phyloP scores from a whole-genome alignment of 257 asterid genomes.

The Hygrophila difformis region DNA sequence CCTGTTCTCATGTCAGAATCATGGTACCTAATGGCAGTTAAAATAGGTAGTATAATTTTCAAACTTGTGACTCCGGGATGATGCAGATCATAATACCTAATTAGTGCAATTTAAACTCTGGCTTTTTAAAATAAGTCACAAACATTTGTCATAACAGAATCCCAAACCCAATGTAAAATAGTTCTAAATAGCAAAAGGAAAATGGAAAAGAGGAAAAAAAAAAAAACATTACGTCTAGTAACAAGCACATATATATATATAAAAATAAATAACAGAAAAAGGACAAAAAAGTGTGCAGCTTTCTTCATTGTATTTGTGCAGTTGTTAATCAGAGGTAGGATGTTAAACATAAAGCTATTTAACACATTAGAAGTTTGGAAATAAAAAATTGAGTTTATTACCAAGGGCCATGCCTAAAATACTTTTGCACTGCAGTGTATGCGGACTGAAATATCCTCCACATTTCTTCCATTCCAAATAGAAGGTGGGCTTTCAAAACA shows the following conservation, averaged over 20 bases:
- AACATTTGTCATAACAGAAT: neutral
- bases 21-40: slow-evolving; percentile 63
- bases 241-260: neutral
- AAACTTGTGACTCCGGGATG: neutral
- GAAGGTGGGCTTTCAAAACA: slow-evolving; percentile 81
- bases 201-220: no score
- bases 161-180: no score
- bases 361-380: neutral
- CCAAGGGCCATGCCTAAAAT: slow-evolving; percentile 94
- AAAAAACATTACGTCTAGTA: no score
- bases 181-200: no score
- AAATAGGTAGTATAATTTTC: neutral
- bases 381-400: slow-evolving; percentile 22
- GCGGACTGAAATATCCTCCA: slow-evolving; percentile 98
- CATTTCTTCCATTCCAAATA: slow-evolving; percentile 85
- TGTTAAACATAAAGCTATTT: no score
- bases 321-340: no score
- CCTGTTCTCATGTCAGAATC: slow-evolving; percentile 99
- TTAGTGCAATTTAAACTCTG: neutral
- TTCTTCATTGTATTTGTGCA: no score
- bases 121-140: neutral
- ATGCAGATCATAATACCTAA: slow-evolving; percentile 3
- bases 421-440: slow-evolving; percentile 77
- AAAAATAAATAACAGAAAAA: neutral
- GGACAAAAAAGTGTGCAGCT: no score